Evolutionary conservation across 768 basidiomycete genomes (phyloP), one percentile per base, ranked within the genome.

Genomic region (Hypsizygus marmoreus): DNA sequence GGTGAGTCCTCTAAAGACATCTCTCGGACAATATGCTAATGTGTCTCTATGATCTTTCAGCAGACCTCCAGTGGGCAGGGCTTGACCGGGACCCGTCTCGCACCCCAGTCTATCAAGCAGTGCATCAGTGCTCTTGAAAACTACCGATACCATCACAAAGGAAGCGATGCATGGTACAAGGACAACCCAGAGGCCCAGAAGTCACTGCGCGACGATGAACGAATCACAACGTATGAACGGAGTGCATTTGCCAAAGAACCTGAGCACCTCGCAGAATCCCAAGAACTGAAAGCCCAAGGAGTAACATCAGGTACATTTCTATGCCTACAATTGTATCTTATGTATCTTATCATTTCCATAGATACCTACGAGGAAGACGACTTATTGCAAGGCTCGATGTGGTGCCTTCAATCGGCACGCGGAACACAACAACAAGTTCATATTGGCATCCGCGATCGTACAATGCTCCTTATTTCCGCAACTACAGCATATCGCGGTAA

Each of bases 81-180:
- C 6, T 25, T 44, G 13, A 32, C 43, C 29, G 43, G 43, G 2
- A 44, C 43, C 1, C 17, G 32, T 7, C n/a, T 44, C 20, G 43
- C 24, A 4, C 43, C 33, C 12, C 33, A 44, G 12, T 9, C 32
- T 4, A 44, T 44, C 43, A 44, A 36, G 23, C 31, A 32, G 24
- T 42, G 28, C 20, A 13, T 42, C 41, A 42, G 29, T 23, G 16
- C 22, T 8, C 31, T 44, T n/a, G 32, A 44, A 35, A 44, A 19
- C 22, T 44, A 35, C 13, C 9, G 32, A 11, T 44, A 34, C 23
- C 17, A 44, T 12, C 33, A 36, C 33, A 44, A 44, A 25, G 22
- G 43, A 3, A 44, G 43, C 33, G 43, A 44, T 36, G 14, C 25
- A 26, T 16, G 23, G 1, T 44, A 43, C 14, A 43, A 26, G 25